phyloP scores from a whole-genome alignment of 2,329 filamentous ascomycete species.

The Xylariaceae sp. region DNA sequence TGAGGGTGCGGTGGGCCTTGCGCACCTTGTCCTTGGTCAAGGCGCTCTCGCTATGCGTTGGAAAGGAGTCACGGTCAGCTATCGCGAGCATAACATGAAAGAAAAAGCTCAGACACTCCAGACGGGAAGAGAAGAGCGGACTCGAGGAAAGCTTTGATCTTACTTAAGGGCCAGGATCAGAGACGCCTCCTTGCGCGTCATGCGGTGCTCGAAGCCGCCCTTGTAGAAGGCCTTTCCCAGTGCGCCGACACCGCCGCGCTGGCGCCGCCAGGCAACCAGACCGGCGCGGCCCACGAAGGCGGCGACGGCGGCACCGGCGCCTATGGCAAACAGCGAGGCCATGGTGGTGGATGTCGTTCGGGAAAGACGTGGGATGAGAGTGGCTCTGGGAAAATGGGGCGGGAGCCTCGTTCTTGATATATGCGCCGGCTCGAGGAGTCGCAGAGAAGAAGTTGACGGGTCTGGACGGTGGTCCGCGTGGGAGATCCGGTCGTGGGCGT shows the following conservation, averaged over 20 bases:
- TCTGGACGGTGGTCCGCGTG: no score
- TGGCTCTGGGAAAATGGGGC: no score
- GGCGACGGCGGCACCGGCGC: conserved; percentile 41
- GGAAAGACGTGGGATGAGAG: no score
- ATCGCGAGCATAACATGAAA: no score
- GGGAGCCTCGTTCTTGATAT: no score
- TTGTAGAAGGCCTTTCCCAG: conserved; percentile 94
- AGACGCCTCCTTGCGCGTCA: conserved; percentile 86
- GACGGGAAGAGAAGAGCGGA: no score
- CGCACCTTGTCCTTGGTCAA: conserved; percentile 89
- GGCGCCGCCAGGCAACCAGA: conserved; percentile 79
- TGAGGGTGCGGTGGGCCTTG: conserved; percentile 89
- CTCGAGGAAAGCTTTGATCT: no score
- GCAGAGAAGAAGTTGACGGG: no score
- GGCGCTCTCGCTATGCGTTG: conserved; percentile 79
- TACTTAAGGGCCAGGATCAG: conserved; percentile 89
- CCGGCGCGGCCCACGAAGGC: conserved; percentile 75
- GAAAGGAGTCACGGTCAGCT: conserved; percentile 7
- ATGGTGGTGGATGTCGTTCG: no score
- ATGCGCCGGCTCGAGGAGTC: no score
- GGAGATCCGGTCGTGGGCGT: no score
- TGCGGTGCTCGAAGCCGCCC: conserved; percentile 92
- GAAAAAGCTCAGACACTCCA: no score
- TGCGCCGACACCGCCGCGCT: conserved; percentile 66
- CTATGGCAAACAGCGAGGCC: conserved; percentile 46